Conservation (phyloP, 2,329 filamentous ascomycete genomes). For the Monosporascus sp. region DNA sequence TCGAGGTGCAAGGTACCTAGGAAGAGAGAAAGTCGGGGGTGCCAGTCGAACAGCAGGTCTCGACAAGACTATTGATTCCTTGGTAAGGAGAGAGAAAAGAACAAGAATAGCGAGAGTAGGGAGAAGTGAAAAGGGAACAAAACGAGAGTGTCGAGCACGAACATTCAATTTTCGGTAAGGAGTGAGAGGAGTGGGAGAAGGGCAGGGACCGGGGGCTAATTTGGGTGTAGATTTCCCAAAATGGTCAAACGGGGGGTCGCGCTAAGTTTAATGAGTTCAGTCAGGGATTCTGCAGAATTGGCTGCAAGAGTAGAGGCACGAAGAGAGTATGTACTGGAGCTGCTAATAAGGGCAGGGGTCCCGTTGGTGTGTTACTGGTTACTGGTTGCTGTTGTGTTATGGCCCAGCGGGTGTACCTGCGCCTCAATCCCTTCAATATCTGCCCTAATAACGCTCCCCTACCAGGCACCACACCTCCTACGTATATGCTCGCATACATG, state of each 20-base stretch:
- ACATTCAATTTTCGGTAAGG: background rate
- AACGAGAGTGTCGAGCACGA: background rate
- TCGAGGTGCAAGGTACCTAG: conserved; percentile 13
- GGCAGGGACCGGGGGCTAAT: conserved; percentile 12
- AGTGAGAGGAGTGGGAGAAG: conserved; percentile 12
- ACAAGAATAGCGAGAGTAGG: conserved; percentile 30
- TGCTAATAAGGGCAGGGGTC: conserved; percentile 5
- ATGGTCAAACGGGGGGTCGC: conserved; percentile 31
- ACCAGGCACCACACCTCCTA: too few relatives aligned
- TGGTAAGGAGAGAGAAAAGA: conserved; percentile 15
- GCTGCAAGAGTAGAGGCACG: background rate
- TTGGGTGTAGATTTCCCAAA: conserved; percentile 31
- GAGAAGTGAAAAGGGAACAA: background rate
- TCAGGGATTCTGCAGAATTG: conserved; percentile 16
- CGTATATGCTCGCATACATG: too few relatives aligned
- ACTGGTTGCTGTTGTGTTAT: too few relatives aligned
- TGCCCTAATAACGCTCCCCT: too few relatives aligned
- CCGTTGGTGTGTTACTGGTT: too few relatives aligned
- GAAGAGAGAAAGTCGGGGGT: conserved; percentile 12
- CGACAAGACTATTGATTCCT: background rate
- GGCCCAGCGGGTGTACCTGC: too few relatives aligned
- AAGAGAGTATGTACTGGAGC: conserved; percentile 1
- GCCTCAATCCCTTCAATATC: too few relatives aligned
- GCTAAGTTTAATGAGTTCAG: conserved; percentile 38
- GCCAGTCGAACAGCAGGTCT: background rate